A percentile compares a stretch with the other conserved stretches of the same genome.
Evolutionary conservation across 805 yeast genomes (phyloP).

Genomic region (Yarrowia hollandica): DNA sequence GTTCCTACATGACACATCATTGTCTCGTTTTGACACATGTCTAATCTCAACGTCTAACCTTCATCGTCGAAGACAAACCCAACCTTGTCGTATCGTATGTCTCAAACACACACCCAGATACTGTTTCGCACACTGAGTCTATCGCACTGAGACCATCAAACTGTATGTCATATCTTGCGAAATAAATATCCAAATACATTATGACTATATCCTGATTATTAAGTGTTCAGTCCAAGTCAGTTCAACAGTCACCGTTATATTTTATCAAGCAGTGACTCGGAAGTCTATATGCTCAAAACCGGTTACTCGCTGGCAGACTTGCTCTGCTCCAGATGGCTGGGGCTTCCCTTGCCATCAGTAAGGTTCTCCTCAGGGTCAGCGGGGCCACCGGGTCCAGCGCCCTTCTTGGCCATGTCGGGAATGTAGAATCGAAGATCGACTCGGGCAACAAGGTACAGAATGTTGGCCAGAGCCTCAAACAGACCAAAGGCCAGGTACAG

Average conservation of each 20-base stretch:
- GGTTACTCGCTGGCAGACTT: background rate
- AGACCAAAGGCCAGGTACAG: constrained; percentile 72
- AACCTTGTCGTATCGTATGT: too few relatives aligned
- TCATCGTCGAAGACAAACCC: too few relatives aligned
- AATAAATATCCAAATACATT: background rate
- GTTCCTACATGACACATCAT: too few relatives aligned
- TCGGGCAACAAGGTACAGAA: constrained; percentile 60
- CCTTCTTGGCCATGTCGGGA: constrained; percentile 57
- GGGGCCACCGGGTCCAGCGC: constrained; percentile 66
- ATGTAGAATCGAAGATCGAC: constrained; percentile 77
- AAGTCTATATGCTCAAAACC: too few relatives aligned
- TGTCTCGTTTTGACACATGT: too few relatives aligned
- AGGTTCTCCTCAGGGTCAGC: constrained; percentile 7
- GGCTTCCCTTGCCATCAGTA: constrained; percentile 14
- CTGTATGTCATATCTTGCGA: too few relatives aligned
- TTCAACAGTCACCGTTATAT: too few relatives aligned
- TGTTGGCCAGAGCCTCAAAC: constrained; percentile 58
- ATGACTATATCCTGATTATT: background rate
- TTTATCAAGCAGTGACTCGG: too few relatives aligned
- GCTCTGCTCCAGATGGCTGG: constrained; percentile 20
- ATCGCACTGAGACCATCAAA: too few relatives aligned
- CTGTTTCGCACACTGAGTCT: too few relatives aligned
- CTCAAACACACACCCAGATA: too few relatives aligned
- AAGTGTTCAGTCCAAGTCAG: background rate
- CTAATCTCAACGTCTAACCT: too few relatives aligned